Evolutionary conservation across 495 filamentous ascomycete species (phyloP).

Genomic region (Daldinia caldariorum): DNA sequence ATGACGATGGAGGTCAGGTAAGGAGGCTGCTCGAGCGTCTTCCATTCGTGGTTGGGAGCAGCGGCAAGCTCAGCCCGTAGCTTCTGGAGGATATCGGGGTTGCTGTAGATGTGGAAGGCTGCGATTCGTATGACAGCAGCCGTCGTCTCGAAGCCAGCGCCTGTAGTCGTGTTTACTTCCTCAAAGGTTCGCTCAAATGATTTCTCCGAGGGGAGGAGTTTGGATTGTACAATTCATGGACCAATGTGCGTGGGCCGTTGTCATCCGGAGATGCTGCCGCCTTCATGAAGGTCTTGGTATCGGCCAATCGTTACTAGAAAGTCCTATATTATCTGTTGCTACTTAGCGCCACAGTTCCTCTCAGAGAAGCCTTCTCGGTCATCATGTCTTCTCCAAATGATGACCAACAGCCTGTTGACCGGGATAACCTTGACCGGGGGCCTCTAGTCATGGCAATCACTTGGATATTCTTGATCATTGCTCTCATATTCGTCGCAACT

Average conservation of each 20-base stretch:
- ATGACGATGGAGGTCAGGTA: slow-evolving; percentile 51
- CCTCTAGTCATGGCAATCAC: too few relatives aligned
- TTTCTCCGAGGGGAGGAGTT: slow-evolving; percentile 47
- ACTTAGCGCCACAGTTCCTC: too few relatives aligned
- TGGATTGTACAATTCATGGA: slow-evolving; percentile 49
- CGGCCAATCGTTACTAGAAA: not conserved
- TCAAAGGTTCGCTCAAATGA: slow-evolving; percentile 37
- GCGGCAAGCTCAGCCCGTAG: slow-evolving; percentile 42
- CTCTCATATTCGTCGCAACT: too few relatives aligned
- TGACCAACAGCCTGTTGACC: too few relatives aligned
- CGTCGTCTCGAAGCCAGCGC: slow-evolving; percentile 49
- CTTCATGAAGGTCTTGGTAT: slow-evolving; percentile 33
- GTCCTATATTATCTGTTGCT: too few relatives aligned
- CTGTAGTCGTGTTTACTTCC: slow-evolving; percentile 43
- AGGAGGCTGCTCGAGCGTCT: slow-evolving; percentile 47
- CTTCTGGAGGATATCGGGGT: slow-evolving; percentile 35
- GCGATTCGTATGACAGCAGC: slow-evolving; percentile 41
- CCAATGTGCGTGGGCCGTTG: slow-evolving; percentile 36
- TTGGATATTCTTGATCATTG: too few relatives aligned
- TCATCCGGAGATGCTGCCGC: slow-evolving; percentile 31
- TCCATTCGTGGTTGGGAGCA: not conserved
- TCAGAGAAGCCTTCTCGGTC: too few relatives aligned
- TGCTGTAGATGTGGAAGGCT: slow-evolving; percentile 42
- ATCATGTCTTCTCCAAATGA: too few relatives aligned
- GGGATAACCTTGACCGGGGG: too few relatives aligned